Evolutionary conservation across 768 basidiomycete species (phyloP).

Genomic region (Boletales sp.): DNA sequence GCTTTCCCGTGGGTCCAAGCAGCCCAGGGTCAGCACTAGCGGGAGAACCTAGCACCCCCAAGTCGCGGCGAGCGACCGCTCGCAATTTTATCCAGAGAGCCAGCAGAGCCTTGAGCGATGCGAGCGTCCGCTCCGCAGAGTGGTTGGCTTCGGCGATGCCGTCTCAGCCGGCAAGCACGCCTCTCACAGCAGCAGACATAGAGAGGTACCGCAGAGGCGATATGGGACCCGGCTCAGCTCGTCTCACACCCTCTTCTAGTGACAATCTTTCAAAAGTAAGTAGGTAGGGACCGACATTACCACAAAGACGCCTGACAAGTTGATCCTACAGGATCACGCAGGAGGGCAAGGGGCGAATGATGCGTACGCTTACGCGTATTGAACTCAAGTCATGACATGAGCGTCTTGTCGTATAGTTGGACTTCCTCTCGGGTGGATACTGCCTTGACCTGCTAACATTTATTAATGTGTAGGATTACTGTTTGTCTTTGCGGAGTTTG

Average conservation of each 20-base stretch:
- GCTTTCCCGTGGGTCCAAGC: slow-evolving; percentile 6
- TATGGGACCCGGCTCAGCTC: slow-evolving; percentile 3
- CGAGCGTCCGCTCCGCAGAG: slow-evolving; percentile 30
- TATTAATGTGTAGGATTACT: slow-evolving; percentile 13
- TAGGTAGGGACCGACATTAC: neutral
- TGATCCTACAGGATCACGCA: slow-evolving; percentile 26
- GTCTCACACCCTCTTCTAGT: neutral
- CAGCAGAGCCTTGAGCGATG: slow-evolving; percentile 23
- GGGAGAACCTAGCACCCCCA: slow-evolving; percentile 6
- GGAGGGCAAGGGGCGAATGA: slow-evolving; percentile 16
- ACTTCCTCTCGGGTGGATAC: neutral
- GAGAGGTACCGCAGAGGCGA: slow-evolving; percentile 26
- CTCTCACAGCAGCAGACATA: slow-evolving; percentile 20
- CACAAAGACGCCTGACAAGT: neutral
- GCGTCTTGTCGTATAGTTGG: slow-evolving; percentile 15
- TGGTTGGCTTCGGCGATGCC: slow-evolving; percentile 26
- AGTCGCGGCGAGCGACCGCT: slow-evolving; percentile 11
- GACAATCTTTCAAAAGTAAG: neutral
- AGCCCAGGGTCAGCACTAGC: neutral
- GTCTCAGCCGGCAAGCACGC: slow-evolving; percentile 3
- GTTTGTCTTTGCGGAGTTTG: slow-evolving; percentile 4
- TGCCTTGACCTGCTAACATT: neutral
- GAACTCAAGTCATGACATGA: slow-evolving; percentile 23
- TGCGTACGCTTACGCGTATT: slow-evolving; percentile 31
- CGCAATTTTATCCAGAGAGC: slow-evolving; percentile 17